Percentiles rank a stretch among this genome's conserved stretches.
These are phyloP conservation scores for Psilocybe subaeruginosa DNA, from an alignment of 768 basidiomycete genomes.

Conservation along the genomic window DNA sequence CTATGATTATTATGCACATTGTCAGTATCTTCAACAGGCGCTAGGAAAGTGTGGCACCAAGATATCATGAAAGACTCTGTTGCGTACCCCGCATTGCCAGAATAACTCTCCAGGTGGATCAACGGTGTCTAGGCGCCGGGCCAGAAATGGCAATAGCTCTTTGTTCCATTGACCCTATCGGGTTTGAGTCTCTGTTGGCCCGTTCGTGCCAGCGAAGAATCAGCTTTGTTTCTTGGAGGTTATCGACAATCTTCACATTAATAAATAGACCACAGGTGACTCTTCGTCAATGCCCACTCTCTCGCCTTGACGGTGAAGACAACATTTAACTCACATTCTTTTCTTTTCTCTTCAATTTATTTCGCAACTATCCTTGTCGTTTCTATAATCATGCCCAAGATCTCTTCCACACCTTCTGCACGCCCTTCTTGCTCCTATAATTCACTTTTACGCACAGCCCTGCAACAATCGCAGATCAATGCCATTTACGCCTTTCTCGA, in stretches of 20 bases:
- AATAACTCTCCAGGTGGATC: not conserved
- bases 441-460: not conserved
- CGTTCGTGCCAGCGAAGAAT: not conserved
- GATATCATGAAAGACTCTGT: not conserved
- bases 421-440: not conserved
- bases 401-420: not conserved
- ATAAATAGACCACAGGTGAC: not conserved
- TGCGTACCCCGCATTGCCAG: not conserved
- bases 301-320: conserved; percentile 1
- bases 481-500: not conserved
- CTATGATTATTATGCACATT: not conserved
- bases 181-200: not conserved
- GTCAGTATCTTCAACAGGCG: not conserved
- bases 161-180: not conserved
- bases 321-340: not conserved
- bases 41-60: not conserved
- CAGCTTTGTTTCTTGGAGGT: not conserved
- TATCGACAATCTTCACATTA: not conserved
- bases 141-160: not conserved
- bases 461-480: not conserved
- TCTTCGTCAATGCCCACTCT: not conserved
- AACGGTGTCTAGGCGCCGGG: not conserved
- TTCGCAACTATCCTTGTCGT: not conserved
- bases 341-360: not conserved
- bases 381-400: conserved; percentile 13